Evolutionary conservation across 148 eudicot genomes (phyloP).

Genomic region (Mesembryanthemum crystallinum): DNA sequence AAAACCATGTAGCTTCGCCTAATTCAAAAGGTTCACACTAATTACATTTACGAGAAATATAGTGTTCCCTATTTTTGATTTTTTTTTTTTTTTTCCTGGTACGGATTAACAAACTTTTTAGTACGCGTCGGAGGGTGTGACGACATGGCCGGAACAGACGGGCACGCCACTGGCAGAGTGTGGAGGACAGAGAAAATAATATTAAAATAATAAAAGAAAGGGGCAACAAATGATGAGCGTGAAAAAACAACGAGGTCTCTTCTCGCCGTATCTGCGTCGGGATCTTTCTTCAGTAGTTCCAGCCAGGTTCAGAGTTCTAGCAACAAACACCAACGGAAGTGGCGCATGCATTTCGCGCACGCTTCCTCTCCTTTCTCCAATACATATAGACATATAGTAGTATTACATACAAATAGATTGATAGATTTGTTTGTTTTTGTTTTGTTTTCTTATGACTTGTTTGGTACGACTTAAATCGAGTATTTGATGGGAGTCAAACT

Average conservation of each 20-base stretch:
- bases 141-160: conserved; percentile 11
- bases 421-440: not conserved
- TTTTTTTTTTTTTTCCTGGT: too few species aligned
- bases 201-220: not conserved
- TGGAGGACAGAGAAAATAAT: not conserved
- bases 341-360: conserved; percentile 32
- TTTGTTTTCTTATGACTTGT: conserved; percentile 14
- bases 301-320: not conserved
- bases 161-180: conserved; percentile 16
- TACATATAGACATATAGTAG: not conserved
- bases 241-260: not conserved
- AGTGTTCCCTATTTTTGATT: not conserved
- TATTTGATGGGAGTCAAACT: conserved; percentile 2
- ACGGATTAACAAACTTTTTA: not conserved
- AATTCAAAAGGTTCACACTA: not conserved
- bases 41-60: not conserved
- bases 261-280: conserved; percentile 10
- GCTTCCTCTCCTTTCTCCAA: conserved; percentile 26
- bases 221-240: conserved; percentile 7
- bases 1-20: conserved; percentile 11
- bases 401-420: too few species aligned
- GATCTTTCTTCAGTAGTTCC: conserved; percentile 8
- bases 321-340: too few species aligned
- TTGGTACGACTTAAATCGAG: not conserved
- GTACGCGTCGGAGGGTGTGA: conserved; percentile 16